Conservation (phyloP, 1,284 basidiomycete species). For the Cerioporus squamosus region DNA sequence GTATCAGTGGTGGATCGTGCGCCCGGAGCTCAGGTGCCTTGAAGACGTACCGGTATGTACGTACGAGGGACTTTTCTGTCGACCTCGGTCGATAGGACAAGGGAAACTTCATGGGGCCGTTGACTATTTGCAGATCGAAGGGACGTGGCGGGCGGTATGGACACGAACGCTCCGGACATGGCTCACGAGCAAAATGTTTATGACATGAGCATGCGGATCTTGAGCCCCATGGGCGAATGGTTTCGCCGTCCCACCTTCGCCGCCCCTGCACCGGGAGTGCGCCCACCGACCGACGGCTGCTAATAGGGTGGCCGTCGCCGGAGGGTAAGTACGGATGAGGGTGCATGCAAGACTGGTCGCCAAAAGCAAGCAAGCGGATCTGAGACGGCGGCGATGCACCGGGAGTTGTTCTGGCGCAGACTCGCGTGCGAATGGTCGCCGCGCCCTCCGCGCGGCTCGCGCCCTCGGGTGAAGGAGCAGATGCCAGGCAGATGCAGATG, state of each 20-base stretch:
- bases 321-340: too few species aligned
- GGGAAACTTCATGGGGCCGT: background rate
- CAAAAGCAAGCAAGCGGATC: background rate
- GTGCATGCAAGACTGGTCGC: background rate
- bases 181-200: background rate
- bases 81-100: background rate
- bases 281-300: too few species aligned
- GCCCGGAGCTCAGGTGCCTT: background rate
- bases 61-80: background rate
- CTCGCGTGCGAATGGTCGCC: background rate
- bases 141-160: background rate
- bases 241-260: background rate
- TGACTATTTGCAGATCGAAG: background rate
- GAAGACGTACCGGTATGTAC: background rate
- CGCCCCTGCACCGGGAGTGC: background rate
- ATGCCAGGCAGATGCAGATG: too few species aligned
- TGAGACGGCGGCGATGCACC: constrained; percentile 3
- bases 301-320: too few species aligned
- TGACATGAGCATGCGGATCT: background rate
- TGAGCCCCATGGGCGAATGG: too few species aligned
- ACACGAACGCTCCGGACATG: background rate
- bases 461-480: too few species aligned
- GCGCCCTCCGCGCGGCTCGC: too few species aligned
- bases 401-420: too few species aligned
- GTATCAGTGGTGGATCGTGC: background rate